These are phyloP conservation scores for Trichoderma polysporum DNA, from an alignment of 2,329 filamentous ascomycete species.

Conservation along the genomic window DNA sequence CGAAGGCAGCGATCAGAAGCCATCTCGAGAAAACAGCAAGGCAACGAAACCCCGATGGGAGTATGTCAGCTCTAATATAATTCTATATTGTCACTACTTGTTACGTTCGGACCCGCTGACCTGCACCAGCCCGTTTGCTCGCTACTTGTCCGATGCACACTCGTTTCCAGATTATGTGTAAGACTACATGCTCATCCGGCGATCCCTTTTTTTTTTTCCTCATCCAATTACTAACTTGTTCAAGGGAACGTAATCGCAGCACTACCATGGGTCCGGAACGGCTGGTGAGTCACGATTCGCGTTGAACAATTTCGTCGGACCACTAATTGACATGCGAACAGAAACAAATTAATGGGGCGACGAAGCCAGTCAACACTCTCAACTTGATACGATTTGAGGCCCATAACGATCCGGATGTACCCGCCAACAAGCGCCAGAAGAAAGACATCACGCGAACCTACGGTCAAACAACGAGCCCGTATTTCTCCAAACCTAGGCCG, in stretches of 20 bases:
- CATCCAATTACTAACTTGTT: conserved; percentile 23
- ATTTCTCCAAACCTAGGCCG: not conserved
- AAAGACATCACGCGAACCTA: not conserved
- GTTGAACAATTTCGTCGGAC: not conserved
- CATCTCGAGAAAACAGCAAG: conserved; percentile 20
- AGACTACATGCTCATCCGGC: conserved; percentile 19
- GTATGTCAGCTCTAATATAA: conserved; percentile 27
- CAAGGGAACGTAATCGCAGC: conserved; percentile 27
- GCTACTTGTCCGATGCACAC: conserved; percentile 39
- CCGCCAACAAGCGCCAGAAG: conserved; percentile 29
- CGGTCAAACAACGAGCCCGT: conserved; percentile 2
- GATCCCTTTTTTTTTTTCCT: not conserved
- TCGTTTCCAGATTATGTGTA: conserved; percentile 47
- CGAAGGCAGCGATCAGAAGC: conserved; percentile 11
- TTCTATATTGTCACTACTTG: not conserved
- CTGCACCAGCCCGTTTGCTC: conserved; percentile 32
- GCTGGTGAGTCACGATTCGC: conserved; percentile 26
- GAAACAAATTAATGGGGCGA: conserved; percentile 28
- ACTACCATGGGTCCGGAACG: conserved; percentile 26
- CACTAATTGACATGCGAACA: conserved; percentile 20
- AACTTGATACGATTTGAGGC: conserved; percentile 1
- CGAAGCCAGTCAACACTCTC: conserved; percentile 28
- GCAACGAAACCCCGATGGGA: conserved; percentile 33
- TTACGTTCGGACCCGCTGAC: conserved; percentile 15
- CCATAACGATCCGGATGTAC: conserved; percentile 18